Evolutionary conservation across 2,329 filamentous ascomycete genomes (phyloP).

Genomic region (Neoascochyta sp.): DNA sequence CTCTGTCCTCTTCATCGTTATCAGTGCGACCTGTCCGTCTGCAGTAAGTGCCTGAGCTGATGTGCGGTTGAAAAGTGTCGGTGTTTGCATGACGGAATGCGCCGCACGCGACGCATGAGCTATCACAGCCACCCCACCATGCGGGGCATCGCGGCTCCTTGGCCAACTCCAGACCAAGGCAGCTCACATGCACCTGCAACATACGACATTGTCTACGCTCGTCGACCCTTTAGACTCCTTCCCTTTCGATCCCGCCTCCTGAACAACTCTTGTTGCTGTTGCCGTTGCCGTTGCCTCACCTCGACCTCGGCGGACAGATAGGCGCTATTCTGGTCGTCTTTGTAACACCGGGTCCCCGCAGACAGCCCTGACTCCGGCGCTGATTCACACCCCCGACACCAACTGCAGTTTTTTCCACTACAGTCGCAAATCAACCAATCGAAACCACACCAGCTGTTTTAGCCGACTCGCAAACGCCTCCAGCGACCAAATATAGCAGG

Average conservation of each 20-base stretch:
- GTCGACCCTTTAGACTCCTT: too few relatives aligned
- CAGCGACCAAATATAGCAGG: conserved; percentile 11
- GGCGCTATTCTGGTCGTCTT: conserved; percentile 12
- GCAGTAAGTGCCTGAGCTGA: conserved; percentile 5
- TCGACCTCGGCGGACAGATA: conserved; percentile 1
- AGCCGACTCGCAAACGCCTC: conserved; percentile 4
- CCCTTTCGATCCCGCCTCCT: too few relatives aligned
- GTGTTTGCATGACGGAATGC: too few relatives aligned
- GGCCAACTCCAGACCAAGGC: conserved; percentile 16
- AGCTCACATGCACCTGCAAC: conserved; percentile 19
- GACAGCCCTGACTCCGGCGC: conserved; percentile 6
- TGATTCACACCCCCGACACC: conserved; percentile 16
- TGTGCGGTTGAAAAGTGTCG: too few relatives aligned
- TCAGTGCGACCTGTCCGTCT: too few relatives aligned
- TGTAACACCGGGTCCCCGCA: conserved; percentile 21
- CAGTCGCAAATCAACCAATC: conserved; percentile 6
- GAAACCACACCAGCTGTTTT: conserved; percentile 6
- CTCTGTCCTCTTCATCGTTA: conserved; percentile 3
- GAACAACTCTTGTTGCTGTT: too few relatives aligned
- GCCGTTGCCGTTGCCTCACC: too few relatives aligned
- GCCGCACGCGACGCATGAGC: too few relatives aligned
- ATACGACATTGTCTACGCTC: too few relatives aligned
- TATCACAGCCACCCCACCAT: conserved; percentile 6
- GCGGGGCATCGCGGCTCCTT: conserved; percentile 16
- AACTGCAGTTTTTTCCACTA: conserved; percentile 3